phyloP scores from a whole-genome alignment of 1,284 basidiomycete genomes.

The Cutaneotrichosporon arboriforme region DNA sequence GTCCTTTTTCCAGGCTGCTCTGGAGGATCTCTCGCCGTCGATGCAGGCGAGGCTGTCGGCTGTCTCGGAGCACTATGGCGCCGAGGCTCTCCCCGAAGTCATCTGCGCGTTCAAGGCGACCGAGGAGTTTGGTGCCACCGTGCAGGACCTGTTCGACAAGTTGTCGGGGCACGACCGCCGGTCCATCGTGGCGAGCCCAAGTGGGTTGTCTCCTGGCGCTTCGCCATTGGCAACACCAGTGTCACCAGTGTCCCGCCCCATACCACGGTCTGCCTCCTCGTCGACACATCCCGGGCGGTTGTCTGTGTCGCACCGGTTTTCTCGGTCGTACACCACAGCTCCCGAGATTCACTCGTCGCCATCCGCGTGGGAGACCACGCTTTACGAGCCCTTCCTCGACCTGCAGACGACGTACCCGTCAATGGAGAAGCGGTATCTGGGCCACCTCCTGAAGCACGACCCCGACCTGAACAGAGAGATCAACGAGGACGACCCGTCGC shows the following conservation, averaged over 20 bases:
- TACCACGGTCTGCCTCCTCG: neutral
- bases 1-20: constrained; percentile 69
- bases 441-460: constrained; percentile 55
- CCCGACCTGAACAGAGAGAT: constrained; percentile 41
- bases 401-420: constrained; percentile 74
- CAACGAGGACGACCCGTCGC: constrained; percentile 56
- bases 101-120: constrained; percentile 66
- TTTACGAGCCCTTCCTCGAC: constrained; percentile 88
- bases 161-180: constrained; percentile 14
- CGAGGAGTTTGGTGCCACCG: constrained; percentile 68
- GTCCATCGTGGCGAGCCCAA: too few species aligned
- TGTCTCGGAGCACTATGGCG: constrained; percentile 60
- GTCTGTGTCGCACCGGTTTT: constrained; percentile 34
- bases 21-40: constrained; percentile 70
- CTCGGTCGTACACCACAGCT: constrained; percentile 22
- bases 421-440: constrained; percentile 65
- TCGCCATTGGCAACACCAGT: constrained; percentile 9
- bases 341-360: constrained; percentile 13
- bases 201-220: neutral
- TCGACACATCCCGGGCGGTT: constrained; percentile 14
- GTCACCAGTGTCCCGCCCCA: constrained; percentile 2
- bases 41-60: constrained; percentile 68
- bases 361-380: constrained; percentile 68
- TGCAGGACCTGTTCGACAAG: constrained; percentile 71
- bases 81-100: constrained; percentile 61